Evolutionary conservation across 2,329 filamentous ascomycete genomes (phyloP).

Genomic region (Arthrobotrys musiformis): DNA sequence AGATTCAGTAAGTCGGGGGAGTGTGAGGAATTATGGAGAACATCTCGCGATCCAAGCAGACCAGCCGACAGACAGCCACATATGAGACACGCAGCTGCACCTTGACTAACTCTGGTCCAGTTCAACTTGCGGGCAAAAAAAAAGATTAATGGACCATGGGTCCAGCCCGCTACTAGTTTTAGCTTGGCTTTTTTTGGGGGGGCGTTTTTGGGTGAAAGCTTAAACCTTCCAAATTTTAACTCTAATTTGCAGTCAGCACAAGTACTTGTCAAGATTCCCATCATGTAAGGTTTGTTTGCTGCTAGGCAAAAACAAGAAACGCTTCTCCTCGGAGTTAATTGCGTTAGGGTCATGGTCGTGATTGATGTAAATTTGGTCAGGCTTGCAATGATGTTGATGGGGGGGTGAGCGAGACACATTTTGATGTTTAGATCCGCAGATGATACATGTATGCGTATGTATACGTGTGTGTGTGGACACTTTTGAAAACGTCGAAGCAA

Average conservation of each 20-base stretch:
- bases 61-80: slow-evolving; percentile 16
- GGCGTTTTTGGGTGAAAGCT: slow-evolving; percentile 42
- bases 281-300: slow-evolving; percentile 27
- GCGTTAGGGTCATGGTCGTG: background rate
- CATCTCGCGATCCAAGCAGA: slow-evolving; percentile 18
- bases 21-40: slow-evolving; percentile 2
- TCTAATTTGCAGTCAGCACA: slow-evolving; percentile 13
- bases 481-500: slow-evolving; percentile 10
- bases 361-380: background rate
- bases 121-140: slow-evolving; percentile 13
- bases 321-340: slow-evolving; percentile 17
- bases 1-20: slow-evolving; percentile 4
- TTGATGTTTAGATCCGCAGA: background rate
- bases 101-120: slow-evolving; percentile 10
- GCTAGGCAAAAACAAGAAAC: background rate
- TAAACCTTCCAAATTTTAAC: slow-evolving; percentile 33
- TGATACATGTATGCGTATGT: background rate
- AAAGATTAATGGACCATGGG: slow-evolving; percentile 19
- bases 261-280: slow-evolving; percentile 32
- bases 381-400: background rate
- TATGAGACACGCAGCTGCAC: slow-evolving; percentile 20
- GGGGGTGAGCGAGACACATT: slow-evolving; percentile 14
- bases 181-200: slow-evolving; percentile 19
- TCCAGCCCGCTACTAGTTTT: slow-evolving; percentile 32
- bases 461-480: background rate